phyloP scores from a whole-genome alignment of 2,329 filamentous ascomycete species.

The Pseudocercospora crystallina region DNA sequence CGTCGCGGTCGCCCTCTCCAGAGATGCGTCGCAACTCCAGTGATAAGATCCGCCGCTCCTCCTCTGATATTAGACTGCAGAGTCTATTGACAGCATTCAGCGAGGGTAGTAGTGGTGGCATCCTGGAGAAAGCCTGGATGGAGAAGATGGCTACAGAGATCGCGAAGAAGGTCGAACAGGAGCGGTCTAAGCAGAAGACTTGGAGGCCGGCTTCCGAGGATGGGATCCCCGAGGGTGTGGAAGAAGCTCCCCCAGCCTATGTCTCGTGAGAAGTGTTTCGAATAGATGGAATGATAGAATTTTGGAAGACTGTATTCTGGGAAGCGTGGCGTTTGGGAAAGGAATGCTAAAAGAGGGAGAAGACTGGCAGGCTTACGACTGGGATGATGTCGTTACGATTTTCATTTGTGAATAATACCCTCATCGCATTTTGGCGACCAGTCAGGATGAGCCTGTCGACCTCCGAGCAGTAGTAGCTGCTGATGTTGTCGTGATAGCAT shows the following conservation, averaged over 20 bases:
- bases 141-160: constrained; percentile 94
- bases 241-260: constrained; percentile 38
- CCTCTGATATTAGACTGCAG: constrained; percentile 23
- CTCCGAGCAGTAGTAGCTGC: too few relatives aligned
- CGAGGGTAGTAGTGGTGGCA: constrained; percentile 46
- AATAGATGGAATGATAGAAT: not conserved
- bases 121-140: constrained; percentile 81
- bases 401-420: too few relatives aligned
- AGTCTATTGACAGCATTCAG: constrained; percentile 24
- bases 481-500: too few relatives aligned
- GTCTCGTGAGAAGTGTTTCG: constrained; percentile 27
- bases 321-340: constrained; percentile 6
- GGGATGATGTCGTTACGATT: too few relatives aligned
- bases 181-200: constrained; percentile 57
- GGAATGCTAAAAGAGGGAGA: too few relatives aligned
- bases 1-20: constrained; percentile 24
- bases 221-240: constrained; percentile 17
- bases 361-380: too few relatives aligned
- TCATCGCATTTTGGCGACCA: too few relatives aligned
- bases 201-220: constrained; percentile 21
- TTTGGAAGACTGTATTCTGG: not conserved
- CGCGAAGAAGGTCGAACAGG: constrained; percentile 80
- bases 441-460: too few relatives aligned
- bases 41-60: constrained; percentile 14
- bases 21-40: constrained; percentile 20